phyloP scores from a whole-genome alignment of 768 basidiomycete species.

The Termitomyces sp. region DNA sequence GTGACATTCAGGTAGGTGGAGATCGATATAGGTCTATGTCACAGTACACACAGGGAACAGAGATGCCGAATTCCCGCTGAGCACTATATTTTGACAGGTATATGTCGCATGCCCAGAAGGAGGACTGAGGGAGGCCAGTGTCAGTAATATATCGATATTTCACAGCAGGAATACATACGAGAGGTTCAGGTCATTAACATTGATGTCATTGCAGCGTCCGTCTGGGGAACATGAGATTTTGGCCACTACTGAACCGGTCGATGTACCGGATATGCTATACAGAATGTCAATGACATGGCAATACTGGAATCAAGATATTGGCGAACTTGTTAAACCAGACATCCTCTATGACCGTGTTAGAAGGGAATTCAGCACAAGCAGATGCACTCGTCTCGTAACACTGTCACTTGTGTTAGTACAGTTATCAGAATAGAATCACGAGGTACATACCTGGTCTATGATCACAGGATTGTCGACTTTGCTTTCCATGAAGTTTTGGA shows the following conservation, averaged over 20 bases:
- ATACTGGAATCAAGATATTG: neutral
- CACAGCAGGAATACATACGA: constrained; percentile 24
- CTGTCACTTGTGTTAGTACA: constrained; percentile 15
- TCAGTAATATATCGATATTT: neutral
- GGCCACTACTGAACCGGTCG: constrained; percentile 49
- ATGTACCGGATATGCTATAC: constrained; percentile 50
- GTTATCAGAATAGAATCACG: too few species aligned
- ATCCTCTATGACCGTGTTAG: constrained; percentile 51
- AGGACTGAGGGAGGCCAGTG: constrained; percentile 20
- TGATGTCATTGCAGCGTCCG: constrained; percentile 44
- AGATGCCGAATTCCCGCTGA: constrained; percentile 38
- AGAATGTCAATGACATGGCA: neutral
- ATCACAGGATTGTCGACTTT: constrained; percentile 57
- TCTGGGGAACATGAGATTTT: constrained; percentile 53
- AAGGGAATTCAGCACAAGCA: constrained; percentile 49
- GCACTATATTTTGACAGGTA: constrained; percentile 49
- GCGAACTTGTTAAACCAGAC: constrained; percentile 48
- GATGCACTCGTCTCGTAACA: constrained; percentile 45
- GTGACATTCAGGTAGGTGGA: neutral
- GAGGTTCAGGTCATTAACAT: constrained; percentile 39
- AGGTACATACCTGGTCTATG: constrained; percentile 43
- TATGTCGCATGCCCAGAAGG: constrained; percentile 40
- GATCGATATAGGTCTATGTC: constrained; percentile 16
- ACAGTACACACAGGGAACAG: constrained; percentile 36
- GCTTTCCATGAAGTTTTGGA: constrained; percentile 43